Evolutionary conservation across 1,284 basidiomycete genomes (phyloP), one percentile per base, ranked within the genome.

Genomic region (Cutaneotrichosporon spelunceum): DNA sequence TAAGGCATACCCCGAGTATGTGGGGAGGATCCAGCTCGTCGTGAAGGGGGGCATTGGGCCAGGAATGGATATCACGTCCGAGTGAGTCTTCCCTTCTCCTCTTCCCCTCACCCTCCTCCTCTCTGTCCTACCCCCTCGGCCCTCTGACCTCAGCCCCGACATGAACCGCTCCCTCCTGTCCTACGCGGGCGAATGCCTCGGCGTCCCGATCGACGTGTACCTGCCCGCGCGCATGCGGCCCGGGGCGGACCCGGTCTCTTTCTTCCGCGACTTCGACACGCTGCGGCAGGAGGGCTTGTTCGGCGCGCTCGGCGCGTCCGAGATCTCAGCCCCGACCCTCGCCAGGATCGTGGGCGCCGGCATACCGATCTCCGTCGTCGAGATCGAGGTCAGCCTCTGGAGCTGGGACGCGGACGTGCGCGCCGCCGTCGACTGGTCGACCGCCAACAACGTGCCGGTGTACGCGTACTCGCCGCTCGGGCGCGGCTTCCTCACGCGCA

Each of bases 401-500:
- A 75, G 78, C 4, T 82, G 82, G 61, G 82, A 82, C 49, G 70
- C 80, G 24, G 82, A 83, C 61, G 72, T 78, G 52, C 72, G 76
- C 54, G 79, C 78, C 16, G 80, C 78, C 21, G 57, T 79, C 53
- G 65, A 67, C 0, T 78, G 70, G 23, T 80, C 76, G 66, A 77
- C 80, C 30, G 81, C 85, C 61, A 78, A 84, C 19, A 77, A 79
- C 2, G 77, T 85, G 39, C 78, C 85, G 19, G 79, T 87, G 57
- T 75, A 83, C 11, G 84, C 82, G 29, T 88, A 88, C 70, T 83
- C 82, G 70, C 86, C 86, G 0, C 80, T 87, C 16, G 85, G 85
- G 10, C 77, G 80, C 50, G 87, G 87, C 1, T 82, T 87, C 70
- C 74, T 88, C 21, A 81, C 83, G 0, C 84, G 86, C 13, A 75